phyloP scores from a whole-genome alignment of 139 green algal species.

The Deuterostichococcus epilithicus region DNA sequence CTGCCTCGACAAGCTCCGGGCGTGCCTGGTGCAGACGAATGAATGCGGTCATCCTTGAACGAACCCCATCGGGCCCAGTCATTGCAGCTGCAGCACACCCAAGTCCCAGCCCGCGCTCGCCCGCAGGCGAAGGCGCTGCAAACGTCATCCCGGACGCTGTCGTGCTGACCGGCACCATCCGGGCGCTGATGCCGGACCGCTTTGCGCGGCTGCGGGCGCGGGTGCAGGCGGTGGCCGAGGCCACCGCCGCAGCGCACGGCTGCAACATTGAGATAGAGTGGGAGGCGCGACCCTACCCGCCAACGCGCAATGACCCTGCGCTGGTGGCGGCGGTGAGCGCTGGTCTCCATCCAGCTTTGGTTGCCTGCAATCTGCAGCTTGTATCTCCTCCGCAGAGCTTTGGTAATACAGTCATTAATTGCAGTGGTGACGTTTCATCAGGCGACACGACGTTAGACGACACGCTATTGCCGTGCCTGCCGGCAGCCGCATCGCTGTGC shows the following conservation, averaged over 20 bases:
- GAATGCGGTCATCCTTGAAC: too few relatives aligned
- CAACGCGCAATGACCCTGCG: neutral
- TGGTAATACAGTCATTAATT: too few relatives aligned
- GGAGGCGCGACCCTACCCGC: neutral
- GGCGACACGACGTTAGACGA: too few relatives aligned
- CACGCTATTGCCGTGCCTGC: too few relatives aligned
- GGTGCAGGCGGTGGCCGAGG: neutral
- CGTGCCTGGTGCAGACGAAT: too few relatives aligned
- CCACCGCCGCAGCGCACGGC: neutral
- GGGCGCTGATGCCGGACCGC: conserved; percentile 11
- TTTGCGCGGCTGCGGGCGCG: neutral
- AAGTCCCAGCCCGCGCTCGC: neutral
- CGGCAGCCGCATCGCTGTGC: too few relatives aligned
- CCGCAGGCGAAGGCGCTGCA: conserved; percentile 1
- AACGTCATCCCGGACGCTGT: conserved; percentile 30
- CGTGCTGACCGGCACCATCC: conserved; percentile 23
- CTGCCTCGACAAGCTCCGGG: too few relatives aligned
- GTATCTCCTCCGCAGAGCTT: too few relatives aligned
- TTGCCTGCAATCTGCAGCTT: too few relatives aligned
- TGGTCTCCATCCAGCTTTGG: neutral
- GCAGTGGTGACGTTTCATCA: too few relatives aligned
- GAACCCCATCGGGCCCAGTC: too few relatives aligned
- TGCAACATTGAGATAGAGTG: neutral
- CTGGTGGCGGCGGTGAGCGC: neutral
- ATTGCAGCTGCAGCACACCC: too few relatives aligned